These are phyloP conservation scores for Solanum chmielewskii DNA, from an alignment of 257 asterid species.

Conservation along the genomic window DNA sequence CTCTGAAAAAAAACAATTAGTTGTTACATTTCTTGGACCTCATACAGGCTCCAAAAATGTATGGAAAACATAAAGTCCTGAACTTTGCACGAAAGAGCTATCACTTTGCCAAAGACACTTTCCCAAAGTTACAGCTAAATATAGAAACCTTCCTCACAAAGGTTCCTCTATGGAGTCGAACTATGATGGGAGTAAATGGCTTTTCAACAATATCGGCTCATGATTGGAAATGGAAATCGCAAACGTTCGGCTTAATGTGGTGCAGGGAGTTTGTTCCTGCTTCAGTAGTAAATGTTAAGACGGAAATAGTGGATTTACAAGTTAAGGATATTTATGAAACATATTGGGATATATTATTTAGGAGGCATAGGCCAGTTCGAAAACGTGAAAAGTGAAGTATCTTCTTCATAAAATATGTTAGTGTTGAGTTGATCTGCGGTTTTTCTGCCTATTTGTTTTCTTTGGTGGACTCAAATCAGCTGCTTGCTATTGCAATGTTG, in stretches of 20 bases:
- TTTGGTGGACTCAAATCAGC: background rate
- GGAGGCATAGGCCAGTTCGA: background rate
- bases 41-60: background rate
- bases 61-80: background rate
- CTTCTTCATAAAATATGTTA: background rate
- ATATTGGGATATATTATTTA: background rate
- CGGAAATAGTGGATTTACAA: background rate
- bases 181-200: background rate
- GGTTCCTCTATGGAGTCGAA: background rate
- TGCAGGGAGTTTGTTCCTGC: background rate
- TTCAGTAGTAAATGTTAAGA: background rate
- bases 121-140: background rate
- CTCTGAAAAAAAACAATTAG: background rate
- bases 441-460: background rate
- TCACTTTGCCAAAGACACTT: background rate
- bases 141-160: background rate
- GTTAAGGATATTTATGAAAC: background rate
- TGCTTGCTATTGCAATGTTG: background rate
- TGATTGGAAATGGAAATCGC: background rate
- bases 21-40: background rate
- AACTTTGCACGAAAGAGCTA: background rate
- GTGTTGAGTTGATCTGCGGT: background rate
- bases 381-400: background rate
- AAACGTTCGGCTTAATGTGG: background rate
- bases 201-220: background rate